Evolutionary conservation across 257 asterid species (phyloP).

Genomic region (Plantago elongata): DNA sequence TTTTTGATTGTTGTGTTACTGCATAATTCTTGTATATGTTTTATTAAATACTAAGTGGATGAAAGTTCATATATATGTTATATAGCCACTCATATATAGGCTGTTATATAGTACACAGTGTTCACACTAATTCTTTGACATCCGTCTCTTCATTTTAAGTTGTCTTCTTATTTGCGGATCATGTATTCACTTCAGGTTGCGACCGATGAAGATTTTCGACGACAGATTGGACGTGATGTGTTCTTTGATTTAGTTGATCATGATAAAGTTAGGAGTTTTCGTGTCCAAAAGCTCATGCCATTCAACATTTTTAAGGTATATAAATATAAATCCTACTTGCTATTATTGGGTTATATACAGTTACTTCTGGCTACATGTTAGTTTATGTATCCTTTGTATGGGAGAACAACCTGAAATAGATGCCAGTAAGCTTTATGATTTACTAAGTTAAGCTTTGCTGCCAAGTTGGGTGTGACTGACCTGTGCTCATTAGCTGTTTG

Average conservation of each 20-base stretch:
- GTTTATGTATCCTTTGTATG: too few species aligned
- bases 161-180: conserved; percentile 11
- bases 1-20: too few species aligned
- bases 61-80: too few species aligned
- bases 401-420: too few species aligned
- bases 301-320: conserved; percentile 43
- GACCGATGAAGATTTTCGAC: conserved; percentile 41
- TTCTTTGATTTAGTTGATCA: conserved; percentile 53
- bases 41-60: too few species aligned
- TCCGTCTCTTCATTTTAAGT: conserved; percentile 8
- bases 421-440: too few species aligned
- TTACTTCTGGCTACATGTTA: background rate
- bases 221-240: conserved; percentile 43
- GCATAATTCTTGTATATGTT: too few species aligned
- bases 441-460: too few species aligned
- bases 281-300: conserved; percentile 40
- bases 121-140: background rate
- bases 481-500: too few species aligned
- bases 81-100: too few species aligned
- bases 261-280: conserved; percentile 44
- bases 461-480: too few species aligned
- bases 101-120: too few species aligned
- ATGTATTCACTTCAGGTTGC: conserved; percentile 38
- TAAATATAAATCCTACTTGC: background rate
- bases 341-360: background rate